Percentiles rank a stretch among this genome's conserved stretches.
These are phyloP conservation scores for Amanita fuliginea DNA, from an alignment of 768 basidiomycete species.

Conservation along the genomic window DNA sequence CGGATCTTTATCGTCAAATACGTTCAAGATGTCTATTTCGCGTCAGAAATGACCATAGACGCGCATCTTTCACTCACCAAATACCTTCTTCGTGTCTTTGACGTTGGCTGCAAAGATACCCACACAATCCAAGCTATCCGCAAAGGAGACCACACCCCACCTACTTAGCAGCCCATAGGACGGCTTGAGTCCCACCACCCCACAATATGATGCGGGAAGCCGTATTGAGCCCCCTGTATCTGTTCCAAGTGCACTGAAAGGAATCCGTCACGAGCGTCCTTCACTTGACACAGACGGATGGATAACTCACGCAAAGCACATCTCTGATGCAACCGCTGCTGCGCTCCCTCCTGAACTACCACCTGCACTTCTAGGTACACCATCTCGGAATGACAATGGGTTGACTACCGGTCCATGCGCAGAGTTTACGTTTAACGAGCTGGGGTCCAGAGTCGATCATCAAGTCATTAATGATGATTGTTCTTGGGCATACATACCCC, in stretches of 20 bases:
- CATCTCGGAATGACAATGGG: constrained; percentile 32
- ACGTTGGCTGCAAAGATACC: constrained; percentile 64
- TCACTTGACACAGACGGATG: neutral
- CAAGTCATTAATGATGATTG: neutral
- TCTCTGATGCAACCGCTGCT: constrained; percentile 77
- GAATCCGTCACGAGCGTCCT: neutral
- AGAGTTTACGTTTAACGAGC: constrained; percentile 70
- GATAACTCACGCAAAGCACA: constrained; percentile 83
- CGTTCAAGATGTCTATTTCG: constrained; percentile 31
- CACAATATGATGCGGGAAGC: constrained; percentile 90
- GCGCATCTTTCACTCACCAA: constrained; percentile 35
- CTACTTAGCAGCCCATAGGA: constrained; percentile 88
- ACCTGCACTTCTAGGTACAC: constrained; percentile 52
- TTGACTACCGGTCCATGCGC: constrained; percentile 73
- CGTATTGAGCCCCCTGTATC: constrained; percentile 95
- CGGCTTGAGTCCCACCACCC: constrained; percentile 86
- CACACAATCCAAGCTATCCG: constrained; percentile 92
- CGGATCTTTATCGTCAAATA: constrained; percentile 61
- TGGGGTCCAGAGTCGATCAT: constrained; percentile 16
- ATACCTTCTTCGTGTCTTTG: constrained; percentile 37
- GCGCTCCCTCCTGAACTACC: constrained; percentile 95
- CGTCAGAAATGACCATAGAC: neutral
- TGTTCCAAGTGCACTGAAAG: constrained; percentile 70
- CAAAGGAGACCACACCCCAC: constrained; percentile 89
- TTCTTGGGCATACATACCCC: constrained; percentile 58